Evolutionary conservation across 495 filamentous ascomycete species (phyloP), one percentile per base, ranked within the genome.

Genomic region (Aspergillus cristatus): DNA sequence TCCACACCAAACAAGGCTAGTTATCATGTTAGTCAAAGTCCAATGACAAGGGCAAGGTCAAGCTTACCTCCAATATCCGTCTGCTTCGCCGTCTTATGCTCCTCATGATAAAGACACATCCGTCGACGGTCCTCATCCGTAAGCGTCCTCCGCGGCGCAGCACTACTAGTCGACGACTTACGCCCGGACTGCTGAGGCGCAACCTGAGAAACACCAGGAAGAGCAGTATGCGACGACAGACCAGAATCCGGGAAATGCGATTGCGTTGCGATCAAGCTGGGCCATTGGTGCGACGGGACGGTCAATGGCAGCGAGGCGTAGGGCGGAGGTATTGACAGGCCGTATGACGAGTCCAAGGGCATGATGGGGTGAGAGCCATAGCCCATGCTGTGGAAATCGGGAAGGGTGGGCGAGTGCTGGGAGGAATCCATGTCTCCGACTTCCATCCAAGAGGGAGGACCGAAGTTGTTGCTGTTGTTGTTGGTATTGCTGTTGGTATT

Each of bases 51-150:
- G 28, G 52, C 48, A 38, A 51, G 20, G 35, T 24, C 22, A 35
- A 24, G 35, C 76, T 61, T 70, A 88, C 84, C 79, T 68, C 91
- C 91, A 67, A 99, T 99, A 54, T 97, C 91, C 15, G 89, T 94
- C 61, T 99, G 91, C 64, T 97, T 95, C n/a, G 84, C 84, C 37
- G 75, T 82, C 32, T 90, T 91, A 53, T 97, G 79, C 49, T 95
- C 88, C 55, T 94, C 86, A 52, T 90, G 84, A 61, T 94, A 99
- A 50, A 86, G 72, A 57, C 91, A 97, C 89, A 99, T 99, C 35
- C 77, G 76, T 39, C 88, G 77, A 35, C 91, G 78, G 53, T 96
- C 89, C 20, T 84, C 79, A 60, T 97, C 90, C 15, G 91, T 97
- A 47, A 99, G 70, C 0, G 93, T 97, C 59, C 84, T 86, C 48